These are phyloP conservation scores for Lepiota brunneoincarnata DNA, from an alignment of 768 basidiomycete species.

Conservation along the genomic window DNA sequence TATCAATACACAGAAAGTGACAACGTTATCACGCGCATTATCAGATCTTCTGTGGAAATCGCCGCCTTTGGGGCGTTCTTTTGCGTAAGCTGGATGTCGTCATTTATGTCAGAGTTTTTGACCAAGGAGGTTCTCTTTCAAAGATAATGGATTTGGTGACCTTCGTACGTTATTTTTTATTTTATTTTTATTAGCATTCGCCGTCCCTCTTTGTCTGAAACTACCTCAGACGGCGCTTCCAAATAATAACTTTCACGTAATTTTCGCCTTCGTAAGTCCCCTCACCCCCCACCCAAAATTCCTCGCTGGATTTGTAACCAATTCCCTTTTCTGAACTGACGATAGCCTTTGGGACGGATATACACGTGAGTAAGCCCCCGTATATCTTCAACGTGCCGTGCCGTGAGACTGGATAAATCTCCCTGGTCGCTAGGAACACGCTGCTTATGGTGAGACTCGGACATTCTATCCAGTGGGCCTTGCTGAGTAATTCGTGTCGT, in stretches of 20 bases:
- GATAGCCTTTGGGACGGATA: conserved; percentile 26
- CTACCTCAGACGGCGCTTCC: conserved; percentile 18
- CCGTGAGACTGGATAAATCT: neutral
- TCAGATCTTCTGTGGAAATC: conserved; percentile 26
- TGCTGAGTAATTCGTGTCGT: neutral
- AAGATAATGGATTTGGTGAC: conserved; percentile 28
- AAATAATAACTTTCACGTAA: conserved; percentile 26
- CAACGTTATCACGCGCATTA: conserved; percentile 25
- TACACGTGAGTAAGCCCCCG: conserved; percentile 22
- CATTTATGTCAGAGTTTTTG: neutral
- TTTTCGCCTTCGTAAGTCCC: conserved; percentile 28
- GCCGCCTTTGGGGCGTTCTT: conserved; percentile 28
- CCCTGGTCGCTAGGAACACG: conserved; percentile 19
- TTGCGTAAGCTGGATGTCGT: conserved; percentile 21
- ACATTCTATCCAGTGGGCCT: neutral
- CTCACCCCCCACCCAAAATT: neutral
- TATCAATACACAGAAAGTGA: conserved; percentile 22
- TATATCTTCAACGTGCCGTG: neutral
- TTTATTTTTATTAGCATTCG: neutral
- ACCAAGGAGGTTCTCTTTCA: neutral
- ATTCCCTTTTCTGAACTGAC: neutral
- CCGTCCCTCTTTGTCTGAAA: neutral
- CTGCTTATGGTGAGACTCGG: conserved; percentile 19
- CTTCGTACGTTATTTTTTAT: conserved; percentile 17
- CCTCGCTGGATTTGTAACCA: neutral